phyloP scores from a whole-genome alignment of 306 rosid genomes.

The Senna siamea region DNA sequence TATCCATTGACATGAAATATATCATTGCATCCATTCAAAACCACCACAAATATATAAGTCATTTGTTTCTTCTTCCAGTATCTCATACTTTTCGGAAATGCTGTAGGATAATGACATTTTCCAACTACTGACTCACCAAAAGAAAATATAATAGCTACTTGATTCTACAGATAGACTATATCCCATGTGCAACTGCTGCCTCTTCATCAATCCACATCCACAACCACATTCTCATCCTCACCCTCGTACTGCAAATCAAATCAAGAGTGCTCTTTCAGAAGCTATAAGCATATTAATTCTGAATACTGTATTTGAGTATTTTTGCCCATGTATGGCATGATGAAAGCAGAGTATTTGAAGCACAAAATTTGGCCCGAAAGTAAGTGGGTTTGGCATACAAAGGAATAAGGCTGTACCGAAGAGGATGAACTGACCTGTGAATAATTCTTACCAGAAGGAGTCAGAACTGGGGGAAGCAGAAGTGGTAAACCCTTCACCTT shows the following conservation, averaged over 20 bases:
- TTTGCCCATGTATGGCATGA: neutral
- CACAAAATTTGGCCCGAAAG: neutral
- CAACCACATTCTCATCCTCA: constrained; percentile 63
- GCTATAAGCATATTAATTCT: constrained; percentile 28
- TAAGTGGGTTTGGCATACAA: neutral
- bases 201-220: constrained; percentile 59
- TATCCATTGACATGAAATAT: constrained; percentile 25
- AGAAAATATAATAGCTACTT: constrained; percentile 26
- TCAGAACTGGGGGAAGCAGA: constrained; percentile 63
- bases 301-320: neutral
- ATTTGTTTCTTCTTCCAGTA: constrained; percentile 23
- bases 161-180: constrained; percentile 13
- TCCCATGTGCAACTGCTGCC: constrained; percentile 38
- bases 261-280: constrained; percentile 33
- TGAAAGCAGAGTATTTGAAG: neutral
- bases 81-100: constrained; percentile 26
- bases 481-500: constrained; percentile 44
- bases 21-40: constrained; percentile 29
- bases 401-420: neutral
- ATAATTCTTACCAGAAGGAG: constrained; percentile 50
- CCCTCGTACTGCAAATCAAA: constrained; percentile 68
- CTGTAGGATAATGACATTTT: constrained; percentile 26
- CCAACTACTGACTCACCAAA: constrained; percentile 25
- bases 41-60: neutral
- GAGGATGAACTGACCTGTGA: constrained; percentile 57